These are phyloP conservation scores for Alternaria solani DNA, from an alignment of 2,329 filamentous ascomycete species.

Conservation along the genomic window DNA sequence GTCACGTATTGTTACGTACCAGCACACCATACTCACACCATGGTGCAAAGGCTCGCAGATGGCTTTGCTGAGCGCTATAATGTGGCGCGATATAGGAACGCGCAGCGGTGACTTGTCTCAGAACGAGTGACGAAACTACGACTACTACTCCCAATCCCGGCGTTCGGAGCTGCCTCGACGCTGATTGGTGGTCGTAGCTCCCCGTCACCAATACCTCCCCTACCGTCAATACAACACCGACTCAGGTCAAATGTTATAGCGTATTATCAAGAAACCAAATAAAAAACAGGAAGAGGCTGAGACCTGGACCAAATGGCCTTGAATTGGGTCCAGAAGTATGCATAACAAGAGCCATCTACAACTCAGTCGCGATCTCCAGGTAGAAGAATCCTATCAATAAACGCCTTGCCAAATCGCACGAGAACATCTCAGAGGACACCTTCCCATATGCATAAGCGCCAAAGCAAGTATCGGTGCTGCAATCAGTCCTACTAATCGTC, in stretches of 20 bases:
- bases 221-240: background rate
- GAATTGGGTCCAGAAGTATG: background rate
- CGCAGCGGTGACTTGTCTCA: conserved; percentile 14
- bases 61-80: background rate
- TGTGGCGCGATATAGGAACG: conserved; percentile 15
- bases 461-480: background rate
- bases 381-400: background rate
- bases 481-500: conserved; percentile 63
- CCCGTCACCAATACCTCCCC: background rate
- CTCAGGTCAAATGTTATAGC: background rate
- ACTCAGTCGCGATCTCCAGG: background rate
- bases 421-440: background rate
- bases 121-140: conserved; percentile 23
- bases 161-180: conserved; percentile 18
- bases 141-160: conserved; percentile 1
- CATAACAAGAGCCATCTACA: background rate
- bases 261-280: background rate
- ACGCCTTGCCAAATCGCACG: conserved; percentile 10
- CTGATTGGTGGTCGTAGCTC: conserved; percentile 17
- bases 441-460: background rate
- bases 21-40: conserved; percentile 7
- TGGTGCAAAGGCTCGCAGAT: background rate
- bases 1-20: background rate
- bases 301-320: background rate
- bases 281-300: background rate